phyloP scores from a whole-genome alignment of 2,329 filamentous ascomycete species.

The Cordyceps javanica region DNA sequence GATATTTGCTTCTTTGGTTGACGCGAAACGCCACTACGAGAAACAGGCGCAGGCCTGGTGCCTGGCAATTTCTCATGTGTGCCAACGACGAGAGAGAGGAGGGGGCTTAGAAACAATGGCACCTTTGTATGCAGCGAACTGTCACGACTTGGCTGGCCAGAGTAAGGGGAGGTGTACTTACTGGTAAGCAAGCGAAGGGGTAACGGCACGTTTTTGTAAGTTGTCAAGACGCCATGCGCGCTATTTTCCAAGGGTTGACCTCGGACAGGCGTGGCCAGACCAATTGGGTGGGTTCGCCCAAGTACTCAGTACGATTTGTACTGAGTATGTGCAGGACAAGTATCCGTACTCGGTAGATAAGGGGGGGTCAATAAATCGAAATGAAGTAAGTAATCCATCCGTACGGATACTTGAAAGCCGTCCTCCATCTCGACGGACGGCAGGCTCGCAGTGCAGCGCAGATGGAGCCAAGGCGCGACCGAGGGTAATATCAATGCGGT shows the following conservation, averaged over 20 bases:
- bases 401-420: no score
- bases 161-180: no score
- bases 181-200: not conserved
- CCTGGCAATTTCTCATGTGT: no score
- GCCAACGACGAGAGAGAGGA: no score
- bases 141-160: no score
- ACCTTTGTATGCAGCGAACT: no score
- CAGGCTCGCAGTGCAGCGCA: not conserved
- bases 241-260: not conserved
- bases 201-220: not conserved
- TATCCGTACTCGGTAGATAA: not conserved
- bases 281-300: not conserved
- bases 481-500: constrained; percentile 7
- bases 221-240: constrained; percentile 3
- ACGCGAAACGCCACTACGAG: no score
- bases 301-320: not conserved
- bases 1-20: no score
- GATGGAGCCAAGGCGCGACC: constrained; percentile 6
- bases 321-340: not conserved
- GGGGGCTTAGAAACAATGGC: no score
- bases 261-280: not conserved
- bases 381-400: no score
- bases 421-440: constrained; percentile 1
- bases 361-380: not conserved
- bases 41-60: no score